phyloP scores from a whole-genome alignment of 1,284 basidiomycete genomes.

The Xerocomus nothofagi region DNA sequence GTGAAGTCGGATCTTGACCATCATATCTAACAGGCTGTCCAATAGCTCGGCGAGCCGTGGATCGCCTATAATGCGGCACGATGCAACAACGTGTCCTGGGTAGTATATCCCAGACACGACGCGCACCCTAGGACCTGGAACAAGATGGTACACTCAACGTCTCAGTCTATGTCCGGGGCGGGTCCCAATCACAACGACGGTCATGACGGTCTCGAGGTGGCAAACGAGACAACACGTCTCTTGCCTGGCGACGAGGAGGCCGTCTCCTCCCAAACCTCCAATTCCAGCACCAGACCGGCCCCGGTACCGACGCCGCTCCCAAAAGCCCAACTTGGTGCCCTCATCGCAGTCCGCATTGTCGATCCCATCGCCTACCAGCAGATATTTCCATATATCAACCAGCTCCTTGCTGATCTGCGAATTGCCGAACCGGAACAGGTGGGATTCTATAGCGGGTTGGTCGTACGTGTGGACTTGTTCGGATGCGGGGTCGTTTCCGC shows the following conservation, averaged over 20 bases:
- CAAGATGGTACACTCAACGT: neutral
- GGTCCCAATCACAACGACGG: neutral
- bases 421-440: conserved; percentile 57
- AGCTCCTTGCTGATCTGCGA: conserved; percentile 55
- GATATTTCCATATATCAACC: conserved; percentile 63
- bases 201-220: neutral
- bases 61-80: neutral
- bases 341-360: conserved; percentile 45
- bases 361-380: conserved; percentile 62
- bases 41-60: neutral
- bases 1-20: neutral
- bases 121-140: neutral
- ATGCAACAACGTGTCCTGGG: neutral
- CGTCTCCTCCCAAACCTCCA: neutral
- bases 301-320: conserved; percentile 11
- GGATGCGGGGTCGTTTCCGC: neutral
- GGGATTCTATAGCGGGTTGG: conserved; percentile 63
- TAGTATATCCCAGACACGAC: neutral
- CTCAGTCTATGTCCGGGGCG: neutral
- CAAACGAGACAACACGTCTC: conserved; percentile 15
- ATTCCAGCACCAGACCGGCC: neutral
- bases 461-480: conserved; percentile 37
- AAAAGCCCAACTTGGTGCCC: conserved; percentile 18
- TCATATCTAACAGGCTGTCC: neutral
- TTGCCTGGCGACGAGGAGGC: conserved; percentile 11